Base-by-base conservation (phyloP, 2,329 filamentous ascomycete genomes). In the Penicillium concentricum region DNA sequence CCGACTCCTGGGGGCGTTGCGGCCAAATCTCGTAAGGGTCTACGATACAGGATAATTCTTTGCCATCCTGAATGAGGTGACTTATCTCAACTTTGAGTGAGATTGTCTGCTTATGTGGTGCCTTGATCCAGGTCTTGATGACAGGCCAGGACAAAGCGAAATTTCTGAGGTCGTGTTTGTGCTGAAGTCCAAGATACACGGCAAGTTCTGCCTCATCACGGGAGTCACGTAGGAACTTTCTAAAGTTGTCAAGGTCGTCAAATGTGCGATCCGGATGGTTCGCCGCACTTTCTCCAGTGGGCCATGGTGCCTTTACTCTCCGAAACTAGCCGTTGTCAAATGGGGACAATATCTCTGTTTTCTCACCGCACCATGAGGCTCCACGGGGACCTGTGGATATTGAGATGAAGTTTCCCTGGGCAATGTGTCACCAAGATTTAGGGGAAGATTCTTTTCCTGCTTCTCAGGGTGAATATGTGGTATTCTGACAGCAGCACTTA, bases 91-190 rank as follows among this genome's bases (percentile, higher is more conserved):
- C 15, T 20, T 51, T 43, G 1, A 42, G 10, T 1, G 38, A 22
- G 2, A 2, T 4, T 4, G 38, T 32, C 38, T 42, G 28, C 18
- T 42, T 13, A 28, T 43, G 38, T 5, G 47, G 47, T 16, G 47
- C 47, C 9, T 2, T 30, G 2, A 32, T 32, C 47, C 47, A 50
- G 5, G 47, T 41, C 15, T 42, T 50, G 9, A 50, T 41, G 5
- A 50, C 18, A 5, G 47, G 47, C 47, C 37, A 50, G 37, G 47
- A 50, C 10, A 50, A 32, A 22, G 47, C 48, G 8, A 51, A 51
- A n/a, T 51, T 37, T 10, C 48, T 32, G 13, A 51, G 37, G 38
- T 51, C 48, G 9, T 24, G 15, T 43, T 43, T 51, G 38, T 32
- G 28, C 16, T 34, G n/a, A 3, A 51, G 28, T n/a, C 37, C 48